Evolutionary conservation across 345 rosid species (phyloP), one percentile per base, ranked within the genome.

Genomic region (Ceriops decandra): DNA sequence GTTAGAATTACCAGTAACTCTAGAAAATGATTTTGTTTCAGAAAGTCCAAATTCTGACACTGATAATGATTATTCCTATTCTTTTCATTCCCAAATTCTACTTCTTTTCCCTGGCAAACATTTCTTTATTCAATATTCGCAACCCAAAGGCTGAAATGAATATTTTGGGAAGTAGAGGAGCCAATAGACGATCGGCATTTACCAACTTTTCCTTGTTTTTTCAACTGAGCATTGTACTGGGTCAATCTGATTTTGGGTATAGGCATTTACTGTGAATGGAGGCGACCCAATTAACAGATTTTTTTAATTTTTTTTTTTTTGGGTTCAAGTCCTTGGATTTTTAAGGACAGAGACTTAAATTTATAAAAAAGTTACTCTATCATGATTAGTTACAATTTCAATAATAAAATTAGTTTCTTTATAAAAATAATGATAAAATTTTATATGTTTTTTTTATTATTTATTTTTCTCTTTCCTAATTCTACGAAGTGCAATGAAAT

Each of bases 21-120:
- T 16, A 60, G 7, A 61, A 66, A 68, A 71, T 75, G 66, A 57
- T 72, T 70, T 77, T 82, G 88, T 81, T 72, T 57, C 46, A 72
- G 64, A 66, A 57, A 69, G 31, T 68, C 64, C 76, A 54, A 52
- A 60, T 76, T 69, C 66, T 64, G 65, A 71, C 63, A 68, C 16
- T 15, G 52, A 63, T 63, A 67, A 67, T 63, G 63, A 66, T 21
- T 75, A 33, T 54, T 78, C 70, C 57, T 52, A n/a, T 69, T 72
- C 60, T 30, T 49, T 72, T 76, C 74, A 60, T 58, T 63, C 47
- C 60, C 60, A 59, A 26, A 26, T 22, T 36, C 19, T 11, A 7
- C 63, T 66, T 22, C 51, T 13, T 24, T 31, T 5, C 22, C 49
- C 49, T 2, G 5, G 19, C 49, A 42, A 11, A 42, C 49, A 42